Evolutionary conservation across 106 monocot species (phyloP).

Genomic region (Apostasia ramifera): DNA sequence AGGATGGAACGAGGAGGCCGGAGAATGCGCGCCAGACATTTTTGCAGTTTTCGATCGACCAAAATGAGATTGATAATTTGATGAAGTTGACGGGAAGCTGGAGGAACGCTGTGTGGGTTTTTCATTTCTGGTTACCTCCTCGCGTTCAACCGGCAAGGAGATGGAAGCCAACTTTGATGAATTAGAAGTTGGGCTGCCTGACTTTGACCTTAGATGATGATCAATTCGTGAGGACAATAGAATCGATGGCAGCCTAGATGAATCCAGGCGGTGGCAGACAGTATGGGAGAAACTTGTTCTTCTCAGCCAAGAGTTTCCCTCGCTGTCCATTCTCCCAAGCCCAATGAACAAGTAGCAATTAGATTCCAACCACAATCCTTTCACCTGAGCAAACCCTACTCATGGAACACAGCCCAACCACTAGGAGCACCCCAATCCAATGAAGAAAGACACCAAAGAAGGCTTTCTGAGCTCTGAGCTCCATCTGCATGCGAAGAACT

Average conservation of each 20-base stretch:
- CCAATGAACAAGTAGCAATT: neutral
- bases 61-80: neutral
- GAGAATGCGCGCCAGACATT: neutral
- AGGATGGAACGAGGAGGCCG: neutral
- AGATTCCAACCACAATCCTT: neutral
- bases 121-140: neutral
- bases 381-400: neutral
- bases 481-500: conserved; percentile 12
- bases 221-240: conserved; percentile 5
- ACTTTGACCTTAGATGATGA: conserved; percentile 1
- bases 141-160: conserved; percentile 13
- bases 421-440: neutral
- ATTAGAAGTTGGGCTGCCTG: neutral
- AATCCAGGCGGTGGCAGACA: conserved; percentile 38
- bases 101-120: neutral
- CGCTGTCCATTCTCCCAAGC: conserved; percentile 30
- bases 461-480: neutral
- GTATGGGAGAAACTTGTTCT: conserved; percentile 53
- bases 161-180: conserved; percentile 15
- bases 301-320: conserved; percentile 43
- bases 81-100: conserved; percentile 12
- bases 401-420: neutral
- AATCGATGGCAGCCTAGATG: conserved; percentile 16
- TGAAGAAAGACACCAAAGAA: neutral
- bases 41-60: neutral